Evolutionary conservation across 2,329 filamentous ascomycete species (phyloP).

Genomic region (Sarocladium strictum): DNA sequence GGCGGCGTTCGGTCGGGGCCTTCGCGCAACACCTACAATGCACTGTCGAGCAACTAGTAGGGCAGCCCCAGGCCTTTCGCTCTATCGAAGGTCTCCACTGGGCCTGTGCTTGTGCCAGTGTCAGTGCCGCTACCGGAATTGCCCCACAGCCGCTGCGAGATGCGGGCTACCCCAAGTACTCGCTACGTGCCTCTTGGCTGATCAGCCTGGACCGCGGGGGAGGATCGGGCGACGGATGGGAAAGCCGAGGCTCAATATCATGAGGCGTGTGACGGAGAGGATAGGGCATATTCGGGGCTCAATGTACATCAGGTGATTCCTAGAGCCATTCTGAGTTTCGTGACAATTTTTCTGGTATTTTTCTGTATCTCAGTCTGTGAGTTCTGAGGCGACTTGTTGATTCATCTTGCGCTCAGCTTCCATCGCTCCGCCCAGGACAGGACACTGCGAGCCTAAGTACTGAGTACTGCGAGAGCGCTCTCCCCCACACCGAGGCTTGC

Average conservation of each 20-base stretch:
- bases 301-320: background rate
- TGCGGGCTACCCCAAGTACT: background rate
- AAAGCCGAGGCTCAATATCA: slow-evolving; percentile 4
- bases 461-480: background rate
- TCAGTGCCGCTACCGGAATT: background rate
- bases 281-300: background rate
- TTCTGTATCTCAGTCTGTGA: no score
- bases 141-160: slow-evolving; percentile 1
- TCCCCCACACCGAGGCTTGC: slow-evolving; percentile 5
- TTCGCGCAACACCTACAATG: background rate
- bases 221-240: background rate
- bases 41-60: no score
- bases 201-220: background rate
- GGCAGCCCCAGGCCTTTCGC: no score
- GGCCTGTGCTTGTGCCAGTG: no score
- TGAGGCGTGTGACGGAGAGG: background rate
- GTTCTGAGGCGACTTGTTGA: background rate
- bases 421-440: background rate
- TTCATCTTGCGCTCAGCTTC: background rate
- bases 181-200: background rate
- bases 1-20: background rate
- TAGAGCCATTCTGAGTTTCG: background rate
- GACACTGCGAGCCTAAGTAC: background rate
- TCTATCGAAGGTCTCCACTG: no score
- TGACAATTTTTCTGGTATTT: background rate